Evolutionary conservation across 2,329 filamentous ascomycete species (phyloP).

Genomic region (Penicillium digitatum): DNA sequence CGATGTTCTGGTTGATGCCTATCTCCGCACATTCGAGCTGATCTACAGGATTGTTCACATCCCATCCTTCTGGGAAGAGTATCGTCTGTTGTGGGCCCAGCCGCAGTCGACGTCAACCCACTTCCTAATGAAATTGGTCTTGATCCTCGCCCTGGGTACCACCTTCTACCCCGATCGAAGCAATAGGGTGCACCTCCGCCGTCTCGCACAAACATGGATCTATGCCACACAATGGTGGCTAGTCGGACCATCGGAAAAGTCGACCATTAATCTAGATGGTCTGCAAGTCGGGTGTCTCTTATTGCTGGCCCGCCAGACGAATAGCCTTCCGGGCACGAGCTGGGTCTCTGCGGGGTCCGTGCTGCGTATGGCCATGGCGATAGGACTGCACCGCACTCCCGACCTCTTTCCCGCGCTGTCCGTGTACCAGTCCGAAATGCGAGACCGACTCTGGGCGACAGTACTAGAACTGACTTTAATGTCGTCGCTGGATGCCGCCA

Average conservation of each 20-base stretch:
- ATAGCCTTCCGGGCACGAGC: constrained; percentile 31
- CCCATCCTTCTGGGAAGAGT: constrained; percentile 34
- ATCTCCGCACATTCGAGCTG: background rate
- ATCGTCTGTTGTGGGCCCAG: constrained; percentile 28
- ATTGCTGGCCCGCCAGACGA: constrained; percentile 33
- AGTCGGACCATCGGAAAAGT: constrained; percentile 32
- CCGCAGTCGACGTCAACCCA: constrained; percentile 14
- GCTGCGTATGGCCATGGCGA: constrained; percentile 28
- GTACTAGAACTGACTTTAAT: constrained; percentile 30
- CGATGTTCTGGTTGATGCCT: background rate
- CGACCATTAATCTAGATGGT: constrained; percentile 26
- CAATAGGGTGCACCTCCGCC: constrained; percentile 6
- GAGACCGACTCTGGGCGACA: constrained; percentile 30
- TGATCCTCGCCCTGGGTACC: constrained; percentile 34
- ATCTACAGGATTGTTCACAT: constrained; percentile 15
- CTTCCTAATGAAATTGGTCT: constrained; percentile 29
- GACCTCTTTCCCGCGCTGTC: constrained; percentile 15
- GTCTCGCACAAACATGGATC: constrained; percentile 25
- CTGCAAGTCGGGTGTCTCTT: constrained; percentile 36
- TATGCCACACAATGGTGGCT: constrained; percentile 38
- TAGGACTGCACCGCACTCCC: constrained; percentile 35
- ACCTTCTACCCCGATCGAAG: constrained; percentile 21
- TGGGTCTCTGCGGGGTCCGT: constrained; percentile 36
- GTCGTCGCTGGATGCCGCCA: constrained; percentile 21
- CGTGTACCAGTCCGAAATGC: constrained; percentile 26